phyloP scores from a whole-genome alignment of 768 basidiomycete genomes.

The Boletus sensibilis region DNA sequence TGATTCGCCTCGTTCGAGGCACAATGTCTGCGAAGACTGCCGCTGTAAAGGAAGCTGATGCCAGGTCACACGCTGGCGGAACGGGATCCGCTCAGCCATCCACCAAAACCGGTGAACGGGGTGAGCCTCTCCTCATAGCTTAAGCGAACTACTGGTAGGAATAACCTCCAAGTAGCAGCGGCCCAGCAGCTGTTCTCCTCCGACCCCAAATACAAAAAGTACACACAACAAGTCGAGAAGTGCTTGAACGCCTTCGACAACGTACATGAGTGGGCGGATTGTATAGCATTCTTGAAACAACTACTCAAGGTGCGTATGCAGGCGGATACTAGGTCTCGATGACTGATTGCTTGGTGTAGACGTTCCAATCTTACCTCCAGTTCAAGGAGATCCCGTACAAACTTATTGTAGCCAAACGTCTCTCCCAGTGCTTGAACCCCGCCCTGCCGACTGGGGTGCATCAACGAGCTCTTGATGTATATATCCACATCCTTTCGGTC shows the following conservation, averaged over 20 bases:
- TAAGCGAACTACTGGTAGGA: neutral
- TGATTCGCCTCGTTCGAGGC: conserved; percentile 17
- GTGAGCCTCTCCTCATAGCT: conserved; percentile 20
- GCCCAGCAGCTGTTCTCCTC: conserved; percentile 58
- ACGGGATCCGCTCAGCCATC: conserved; percentile 12
- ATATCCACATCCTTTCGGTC: conserved; percentile 86
- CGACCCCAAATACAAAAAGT: conserved; percentile 95
- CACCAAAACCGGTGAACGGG: conserved; percentile 30
- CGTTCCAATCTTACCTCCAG: conserved; percentile 88
- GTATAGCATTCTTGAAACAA: conserved; percentile 94
- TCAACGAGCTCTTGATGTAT: conserved; percentile 94
- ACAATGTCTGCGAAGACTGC: conserved; percentile 21
- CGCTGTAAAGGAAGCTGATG: conserved; percentile 19
- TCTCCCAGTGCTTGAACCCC: conserved; percentile 97
- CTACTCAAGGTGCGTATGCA: conserved; percentile 69
- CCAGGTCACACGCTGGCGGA: conserved; percentile 9
- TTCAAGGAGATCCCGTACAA: conserved; percentile 97
- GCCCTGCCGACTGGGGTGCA: conserved; percentile 96
- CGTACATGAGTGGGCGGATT: conserved; percentile 99
- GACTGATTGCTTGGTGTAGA: conserved; percentile 45
- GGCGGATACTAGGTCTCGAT: neutral
- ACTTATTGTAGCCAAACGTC: conserved; percentile 88
- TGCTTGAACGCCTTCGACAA: conserved; percentile 91
- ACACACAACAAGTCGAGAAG: conserved; percentile 87
- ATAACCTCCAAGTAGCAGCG: conserved; percentile 37